These are phyloP conservation scores for Lasiodiplodia citricola DNA, from an alignment of 2,329 filamentous ascomycete genomes.

Conservation along the genomic window DNA sequence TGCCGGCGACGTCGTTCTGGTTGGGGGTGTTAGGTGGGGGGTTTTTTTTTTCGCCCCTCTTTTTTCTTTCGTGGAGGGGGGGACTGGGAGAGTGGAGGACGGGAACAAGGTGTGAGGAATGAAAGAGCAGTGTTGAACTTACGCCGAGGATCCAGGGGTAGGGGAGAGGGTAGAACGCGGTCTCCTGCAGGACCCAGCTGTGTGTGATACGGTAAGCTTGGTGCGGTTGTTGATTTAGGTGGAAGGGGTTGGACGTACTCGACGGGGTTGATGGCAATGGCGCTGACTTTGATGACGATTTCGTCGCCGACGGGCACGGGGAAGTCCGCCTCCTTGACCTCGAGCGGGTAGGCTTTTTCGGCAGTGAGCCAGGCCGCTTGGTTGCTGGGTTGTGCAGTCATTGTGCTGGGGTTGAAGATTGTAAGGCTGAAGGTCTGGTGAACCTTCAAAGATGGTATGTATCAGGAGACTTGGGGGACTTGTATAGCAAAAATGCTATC, in stretches of 20 bases:
- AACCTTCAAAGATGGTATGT: not conserved
- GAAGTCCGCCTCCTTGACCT: conserved; percentile 46
- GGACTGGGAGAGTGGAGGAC: not conserved
- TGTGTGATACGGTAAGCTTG: not conserved
- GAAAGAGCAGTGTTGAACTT: not conserved
- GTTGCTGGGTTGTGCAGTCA: not conserved
- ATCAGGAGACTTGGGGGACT: not conserved
- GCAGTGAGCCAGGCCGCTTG: conserved; percentile 14
- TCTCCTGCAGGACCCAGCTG: not conserved
- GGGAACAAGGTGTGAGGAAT: no score
- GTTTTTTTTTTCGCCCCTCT: no score
- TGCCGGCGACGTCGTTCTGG: conserved; percentile 42
- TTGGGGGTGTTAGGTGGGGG: no score
- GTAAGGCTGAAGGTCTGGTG: not conserved
- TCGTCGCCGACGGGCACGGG: conserved; percentile 53
- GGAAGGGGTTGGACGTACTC: conserved; percentile 47
- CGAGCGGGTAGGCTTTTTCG: conserved; percentile 36
- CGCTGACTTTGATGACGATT: conserved; percentile 55
- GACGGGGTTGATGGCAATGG: conserved; percentile 56
- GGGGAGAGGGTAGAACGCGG: conserved; percentile 36
- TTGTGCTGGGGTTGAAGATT: not conserved
- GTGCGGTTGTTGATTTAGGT: not conserved
- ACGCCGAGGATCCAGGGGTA: conserved; percentile 44
- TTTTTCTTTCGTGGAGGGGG: not conserved
- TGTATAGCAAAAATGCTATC: not conserved